These are phyloP conservation scores for Sporothrix humicola DNA, from an alignment of 2,329 filamentous ascomycete species.

Conservation along the genomic window DNA sequence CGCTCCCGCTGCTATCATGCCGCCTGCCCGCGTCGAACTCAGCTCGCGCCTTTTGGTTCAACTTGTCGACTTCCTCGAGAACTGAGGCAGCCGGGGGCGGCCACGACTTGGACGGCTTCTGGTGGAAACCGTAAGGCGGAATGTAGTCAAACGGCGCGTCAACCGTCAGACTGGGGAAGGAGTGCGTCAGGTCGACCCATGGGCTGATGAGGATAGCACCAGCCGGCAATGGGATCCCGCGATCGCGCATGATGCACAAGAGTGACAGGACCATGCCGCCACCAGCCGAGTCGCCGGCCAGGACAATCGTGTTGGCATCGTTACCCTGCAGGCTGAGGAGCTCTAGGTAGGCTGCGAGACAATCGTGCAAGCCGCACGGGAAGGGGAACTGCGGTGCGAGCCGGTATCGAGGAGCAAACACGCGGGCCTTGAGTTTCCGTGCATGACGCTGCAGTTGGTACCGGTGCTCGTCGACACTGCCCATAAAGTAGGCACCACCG, in stretches of 20 bases:
- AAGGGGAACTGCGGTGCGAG: conserved; percentile 94
- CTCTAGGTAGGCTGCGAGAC: conserved; percentile 83
- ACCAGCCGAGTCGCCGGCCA: conserved; percentile 92
- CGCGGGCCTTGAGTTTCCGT: conserved; percentile 86
- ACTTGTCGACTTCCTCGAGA: conserved; percentile 58
- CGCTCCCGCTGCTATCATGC: neutral
- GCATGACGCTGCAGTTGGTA: conserved; percentile 98
- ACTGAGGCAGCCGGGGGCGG: conserved; percentile 87
- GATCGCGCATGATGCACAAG: conserved; percentile 80
- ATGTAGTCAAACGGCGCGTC: conserved; percentile 84
- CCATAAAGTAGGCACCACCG: conserved; percentile 94
- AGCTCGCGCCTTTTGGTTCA: conserved; percentile 51
- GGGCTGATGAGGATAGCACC: conserved; percentile 90
- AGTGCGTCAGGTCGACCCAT: conserved; percentile 95
- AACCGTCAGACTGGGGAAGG: conserved; percentile 84
- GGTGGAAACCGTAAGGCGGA: conserved; percentile 83
- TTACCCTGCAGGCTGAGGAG: conserved; percentile 69
- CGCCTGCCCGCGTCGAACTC: conserved; percentile 34
- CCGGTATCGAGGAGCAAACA: conserved; percentile 86
- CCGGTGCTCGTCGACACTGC: conserved; percentile 93
- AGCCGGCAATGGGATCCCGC: conserved; percentile 81
- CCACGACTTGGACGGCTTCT: conserved; percentile 89
- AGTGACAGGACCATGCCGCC: conserved; percentile 86
- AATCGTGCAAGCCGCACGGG: conserved; percentile 89
- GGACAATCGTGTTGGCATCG: conserved; percentile 78